Evolutionary conservation across 2,329 filamentous ascomycete genomes (phyloP).

Genomic region (Claviceps digitariae): DNA sequence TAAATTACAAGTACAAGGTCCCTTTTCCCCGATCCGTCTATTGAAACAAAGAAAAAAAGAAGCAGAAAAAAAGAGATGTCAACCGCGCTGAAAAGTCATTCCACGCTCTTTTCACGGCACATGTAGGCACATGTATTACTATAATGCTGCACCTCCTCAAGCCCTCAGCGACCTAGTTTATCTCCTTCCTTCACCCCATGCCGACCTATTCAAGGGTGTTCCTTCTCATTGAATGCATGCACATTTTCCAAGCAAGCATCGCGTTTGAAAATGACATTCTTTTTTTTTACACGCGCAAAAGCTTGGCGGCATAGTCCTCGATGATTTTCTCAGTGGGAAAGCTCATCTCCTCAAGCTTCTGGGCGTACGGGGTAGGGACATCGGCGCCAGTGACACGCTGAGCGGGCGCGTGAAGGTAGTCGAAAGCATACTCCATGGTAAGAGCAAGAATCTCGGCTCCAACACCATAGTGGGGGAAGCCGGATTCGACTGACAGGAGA

Average conservation of each 20-base stretch:
- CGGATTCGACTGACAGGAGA: constrained; percentile 84
- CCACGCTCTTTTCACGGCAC: constrained; percentile 7
- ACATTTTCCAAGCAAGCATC: not conserved
- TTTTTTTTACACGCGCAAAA: constrained; percentile 58
- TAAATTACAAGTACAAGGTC: constrained; percentile 29
- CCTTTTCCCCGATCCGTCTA: constrained; percentile 22
- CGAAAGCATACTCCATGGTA: constrained; percentile 94
- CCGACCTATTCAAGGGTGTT: not conserved
- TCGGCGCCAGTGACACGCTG: constrained; percentile 93
- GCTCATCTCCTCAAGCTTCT: constrained; percentile 83
- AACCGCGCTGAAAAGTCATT: constrained; percentile 6
- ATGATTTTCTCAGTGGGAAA: constrained; percentile 90
- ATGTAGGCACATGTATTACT: constrained; percentile 1
- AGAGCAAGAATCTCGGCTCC: constrained; percentile 85
- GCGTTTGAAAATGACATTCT: not conserved
- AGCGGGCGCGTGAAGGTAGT: constrained; percentile 90
- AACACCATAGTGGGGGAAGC: constrained; percentile 91
- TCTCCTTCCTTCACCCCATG: not conserved
- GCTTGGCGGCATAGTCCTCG: constrained; percentile 75
- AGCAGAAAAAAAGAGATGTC: constrained; percentile 13
- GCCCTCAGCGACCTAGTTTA: constrained; percentile 1
- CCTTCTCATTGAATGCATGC: not conserved
- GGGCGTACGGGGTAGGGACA: constrained; percentile 90
- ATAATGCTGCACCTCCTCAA: constrained; percentile 5
- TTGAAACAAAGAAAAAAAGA: constrained; percentile 16